These are phyloP conservation scores for Prunus mongolica DNA, from an alignment of 306 rosid genomes.

Conservation along the genomic window DNA sequence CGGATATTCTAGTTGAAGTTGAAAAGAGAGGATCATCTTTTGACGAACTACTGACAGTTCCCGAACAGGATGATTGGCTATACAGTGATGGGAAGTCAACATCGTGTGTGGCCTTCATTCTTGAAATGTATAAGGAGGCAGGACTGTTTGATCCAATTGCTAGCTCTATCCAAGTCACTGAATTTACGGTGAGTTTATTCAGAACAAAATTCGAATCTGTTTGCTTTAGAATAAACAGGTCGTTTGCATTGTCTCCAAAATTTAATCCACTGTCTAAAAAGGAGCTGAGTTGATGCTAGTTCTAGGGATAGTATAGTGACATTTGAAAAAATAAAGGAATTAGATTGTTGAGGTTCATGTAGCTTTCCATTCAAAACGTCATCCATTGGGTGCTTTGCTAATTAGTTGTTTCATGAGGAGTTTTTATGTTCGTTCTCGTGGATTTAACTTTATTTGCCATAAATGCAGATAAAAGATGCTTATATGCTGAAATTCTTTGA, in stretches of 20 bases:
- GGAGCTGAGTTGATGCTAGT: neutral
- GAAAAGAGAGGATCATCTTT: constrained; percentile 85
- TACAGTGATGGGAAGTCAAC: constrained; percentile 91
- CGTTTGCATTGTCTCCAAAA: constrained; percentile 1
- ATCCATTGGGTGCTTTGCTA: neutral
- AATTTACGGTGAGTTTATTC: constrained; percentile 75
- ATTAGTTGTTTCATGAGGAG: neutral
- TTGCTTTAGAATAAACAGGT: constrained; percentile 9
- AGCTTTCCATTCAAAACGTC: neutral
- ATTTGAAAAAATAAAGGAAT: neutral
- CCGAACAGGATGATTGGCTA: constrained; percentile 92
- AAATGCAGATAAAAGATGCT: constrained; percentile 90
- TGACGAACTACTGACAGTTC: constrained; percentile 76
- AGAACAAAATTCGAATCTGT: constrained; percentile 9
- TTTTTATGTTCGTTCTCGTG: constrained; percentile 4
- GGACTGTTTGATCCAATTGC: constrained; percentile 84
- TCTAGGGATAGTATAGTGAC: neutral
- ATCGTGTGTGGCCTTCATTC: constrained; percentile 85
- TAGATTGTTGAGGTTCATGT: neutral
- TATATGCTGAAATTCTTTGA: constrained; percentile 81
- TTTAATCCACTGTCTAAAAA: neutral
- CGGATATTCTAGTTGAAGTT: constrained; percentile 79
- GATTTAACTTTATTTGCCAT: constrained; percentile 16
- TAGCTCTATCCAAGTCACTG: constrained; percentile 87
- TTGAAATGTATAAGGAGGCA: constrained; percentile 90